These are phyloP conservation scores for Citrullus mucosospermus DNA, from an alignment of 306 rosid genomes.

Conservation along the genomic window DNA sequence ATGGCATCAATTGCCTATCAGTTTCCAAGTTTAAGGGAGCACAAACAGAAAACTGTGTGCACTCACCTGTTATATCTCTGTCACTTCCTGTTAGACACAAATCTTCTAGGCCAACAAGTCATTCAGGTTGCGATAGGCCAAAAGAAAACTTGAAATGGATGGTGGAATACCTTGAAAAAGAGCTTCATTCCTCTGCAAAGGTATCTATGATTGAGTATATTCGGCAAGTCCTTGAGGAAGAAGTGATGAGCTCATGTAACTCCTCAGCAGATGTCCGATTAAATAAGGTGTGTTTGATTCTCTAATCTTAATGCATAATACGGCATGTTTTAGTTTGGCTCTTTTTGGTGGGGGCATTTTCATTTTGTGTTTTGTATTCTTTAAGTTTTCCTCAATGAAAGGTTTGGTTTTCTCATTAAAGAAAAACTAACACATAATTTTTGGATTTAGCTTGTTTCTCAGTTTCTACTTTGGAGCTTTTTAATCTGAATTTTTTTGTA, in stretches of 20 bases:
- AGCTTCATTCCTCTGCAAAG: slow-evolving; percentile 59
- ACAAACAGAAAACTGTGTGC: slow-evolving; percentile 19
- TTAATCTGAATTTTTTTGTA: not conserved
- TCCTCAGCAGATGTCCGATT: slow-evolving; percentile 15
- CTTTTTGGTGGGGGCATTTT: too few relatives aligned
- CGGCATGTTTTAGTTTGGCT: not conserved
- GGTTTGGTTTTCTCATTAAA: not conserved
- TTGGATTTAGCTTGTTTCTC: not conserved
- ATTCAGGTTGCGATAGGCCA: slow-evolving; percentile 12
- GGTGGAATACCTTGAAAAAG: slow-evolving; percentile 44
- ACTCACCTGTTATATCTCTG: slow-evolving; percentile 17
- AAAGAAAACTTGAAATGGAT: slow-evolving; percentile 31
- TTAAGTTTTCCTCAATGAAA: not conserved
- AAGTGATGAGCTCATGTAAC: slow-evolving; percentile 32
- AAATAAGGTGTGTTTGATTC: slow-evolving; percentile 33
- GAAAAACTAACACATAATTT: not conserved
- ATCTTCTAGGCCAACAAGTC: slow-evolving; percentile 16
- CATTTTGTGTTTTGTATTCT: not conserved
- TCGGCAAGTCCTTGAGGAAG: slow-evolving; percentile 34
- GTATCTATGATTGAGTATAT: slow-evolving; percentile 34
- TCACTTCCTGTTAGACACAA: slow-evolving; percentile 9
- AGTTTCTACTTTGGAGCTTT: not conserved
- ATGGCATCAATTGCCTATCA: slow-evolving; percentile 26
- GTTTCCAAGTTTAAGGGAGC: slow-evolving; percentile 24
- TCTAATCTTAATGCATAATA: not conserved